A percentile compares a stretch with the other conserved stretches of the same genome.
These are phyloP conservation scores for Colletotrichum sp. DNA, from an alignment of 2,329 filamentous ascomycete species.

Conservation along the genomic window DNA sequence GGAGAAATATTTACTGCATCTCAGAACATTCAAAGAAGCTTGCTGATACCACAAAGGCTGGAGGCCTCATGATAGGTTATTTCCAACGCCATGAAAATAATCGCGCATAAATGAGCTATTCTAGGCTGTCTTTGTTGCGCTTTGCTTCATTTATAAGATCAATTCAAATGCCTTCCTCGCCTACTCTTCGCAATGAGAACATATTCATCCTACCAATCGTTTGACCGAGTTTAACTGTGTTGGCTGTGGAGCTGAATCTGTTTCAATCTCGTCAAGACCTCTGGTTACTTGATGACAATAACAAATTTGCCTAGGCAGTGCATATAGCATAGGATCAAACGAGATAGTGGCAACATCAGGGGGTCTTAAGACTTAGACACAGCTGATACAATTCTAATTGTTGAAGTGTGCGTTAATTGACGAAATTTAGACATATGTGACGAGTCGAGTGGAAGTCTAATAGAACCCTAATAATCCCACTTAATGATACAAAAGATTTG, in stretches of 20 bases:
- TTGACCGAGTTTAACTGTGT: not conserved
- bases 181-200: not conserved
- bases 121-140: not conserved
- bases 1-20: not conserved
- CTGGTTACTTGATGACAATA: not conserved
- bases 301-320: not conserved
- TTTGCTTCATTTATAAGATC: not conserved
- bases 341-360: accelerated
- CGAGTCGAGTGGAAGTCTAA: not conserved
- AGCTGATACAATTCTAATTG: not conserved
- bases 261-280: not conserved
- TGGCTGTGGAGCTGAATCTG: not conserved
- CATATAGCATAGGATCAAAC: not conserved
- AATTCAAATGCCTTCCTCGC: accelerated
- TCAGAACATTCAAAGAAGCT: not conserved
- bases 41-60: accelerated
- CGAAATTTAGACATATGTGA: not conserved
- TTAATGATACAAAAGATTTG: not conserved
- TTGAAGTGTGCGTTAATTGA: not conserved
- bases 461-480: not conserved
- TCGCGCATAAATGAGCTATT: not conserved
- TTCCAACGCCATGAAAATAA: not conserved
- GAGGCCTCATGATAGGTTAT: not conserved
- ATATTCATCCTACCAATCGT: not conserved
- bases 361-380: not conserved